These are phyloP conservation scores for Hemileccinum impolitum DNA, from an alignment of 768 basidiomycete species.

Conservation along the genomic window DNA sequence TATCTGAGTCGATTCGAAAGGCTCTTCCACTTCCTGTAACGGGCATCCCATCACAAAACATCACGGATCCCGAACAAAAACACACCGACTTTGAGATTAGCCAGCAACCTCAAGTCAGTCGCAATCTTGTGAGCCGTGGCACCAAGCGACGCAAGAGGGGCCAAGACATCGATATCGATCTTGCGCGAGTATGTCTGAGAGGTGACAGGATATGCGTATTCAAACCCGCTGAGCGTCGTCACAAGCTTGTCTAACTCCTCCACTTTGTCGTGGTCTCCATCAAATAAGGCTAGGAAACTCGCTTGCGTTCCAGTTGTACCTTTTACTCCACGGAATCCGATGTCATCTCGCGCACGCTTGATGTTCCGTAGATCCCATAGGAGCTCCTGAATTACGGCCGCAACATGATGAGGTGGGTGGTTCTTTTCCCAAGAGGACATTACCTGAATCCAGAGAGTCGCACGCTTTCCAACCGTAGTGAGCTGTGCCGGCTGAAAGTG, in stretches of 20 bases:
- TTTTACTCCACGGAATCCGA: slow-evolving; percentile 98
- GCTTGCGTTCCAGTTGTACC: slow-evolving; percentile 99
- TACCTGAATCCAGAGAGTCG: slow-evolving; percentile 95
- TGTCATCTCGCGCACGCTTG: slow-evolving; percentile 81
- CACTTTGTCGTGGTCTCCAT: slow-evolving; percentile 95
- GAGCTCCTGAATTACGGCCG: slow-evolving; percentile 56
- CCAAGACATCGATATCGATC: slow-evolving; percentile 90
- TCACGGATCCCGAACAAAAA: not conserved
- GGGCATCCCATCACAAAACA: not conserved
- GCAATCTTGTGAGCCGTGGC: slow-evolving; percentile 98
- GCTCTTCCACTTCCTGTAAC: slow-evolving; percentile 90
- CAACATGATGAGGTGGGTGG: not conserved
- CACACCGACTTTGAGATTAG: slow-evolving; percentile 75
- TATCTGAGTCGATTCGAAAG: slow-evolving; percentile 98
- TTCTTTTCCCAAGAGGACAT: slow-evolving; percentile 9
- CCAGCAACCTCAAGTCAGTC: slow-evolving; percentile 90
- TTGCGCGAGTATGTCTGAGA: slow-evolving; percentile 99
- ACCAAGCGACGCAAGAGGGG: slow-evolving; percentile 85
- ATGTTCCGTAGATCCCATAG: slow-evolving; percentile 96
- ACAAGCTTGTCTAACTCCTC: slow-evolving; percentile 86
- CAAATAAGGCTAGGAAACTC: slow-evolving; percentile 90
- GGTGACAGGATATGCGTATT: slow-evolving; percentile 94
- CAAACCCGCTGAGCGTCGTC: slow-evolving; percentile 88
- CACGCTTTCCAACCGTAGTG: slow-evolving; percentile 96
- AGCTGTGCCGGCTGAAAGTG: slow-evolving; percentile 99